Evolutionary conservation across 139 green algal genomes (phyloP), one percentile per base, ranked within the genome.

Genomic region (Chlorella sorokiniana): DNA sequence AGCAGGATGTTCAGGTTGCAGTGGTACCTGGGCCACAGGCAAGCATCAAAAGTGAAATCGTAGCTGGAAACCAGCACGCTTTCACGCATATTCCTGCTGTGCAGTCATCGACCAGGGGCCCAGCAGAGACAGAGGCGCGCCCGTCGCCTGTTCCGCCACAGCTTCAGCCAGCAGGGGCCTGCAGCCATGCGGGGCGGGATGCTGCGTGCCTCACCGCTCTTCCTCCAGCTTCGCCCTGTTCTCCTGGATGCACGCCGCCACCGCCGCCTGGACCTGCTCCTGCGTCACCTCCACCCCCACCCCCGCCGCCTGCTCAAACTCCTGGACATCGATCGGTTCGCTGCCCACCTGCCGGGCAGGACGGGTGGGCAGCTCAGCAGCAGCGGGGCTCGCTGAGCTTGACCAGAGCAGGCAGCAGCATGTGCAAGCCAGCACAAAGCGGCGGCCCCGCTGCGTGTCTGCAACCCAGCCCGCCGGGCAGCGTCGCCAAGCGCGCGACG

Each of bases 201-300:
- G 8, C 16, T 45, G 5, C 65, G n/a, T 72, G 35, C 31, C 83
- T 64, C 78, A 95, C 83, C 95, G 87, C 79, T 96, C 89, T 62
- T 91, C 86, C 68, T 79, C n/a, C 72, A 98, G 84, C 78, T 79
- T 80, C 41, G 86, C 89, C 72, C 87, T 65, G 64, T 93, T 87
- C 4, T 64, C 80, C 25, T 85, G 52, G 14, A 97, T 73, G 5
- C 87, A 89, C 29, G 84, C 87, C 7, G 81, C 81, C 35, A 97
- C 93, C 10, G 91, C 90, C 3, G 77, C 83, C 67, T 81, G 73
- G 45, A 97, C 91, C 80, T 97, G 81, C 64, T 96, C 90, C 3
- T 83, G 69, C 4, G 83, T 90, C 33, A 97, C 91, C 71, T 93
- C 92, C 33, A 98, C 89, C 38, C 95, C 95, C 3, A 98, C 93